A percentile compares a stretch with the other conserved stretches of the same genome.
Conservation (phyloP, 768 basidiomycete species). For the Pholiota molesta region DNA sequence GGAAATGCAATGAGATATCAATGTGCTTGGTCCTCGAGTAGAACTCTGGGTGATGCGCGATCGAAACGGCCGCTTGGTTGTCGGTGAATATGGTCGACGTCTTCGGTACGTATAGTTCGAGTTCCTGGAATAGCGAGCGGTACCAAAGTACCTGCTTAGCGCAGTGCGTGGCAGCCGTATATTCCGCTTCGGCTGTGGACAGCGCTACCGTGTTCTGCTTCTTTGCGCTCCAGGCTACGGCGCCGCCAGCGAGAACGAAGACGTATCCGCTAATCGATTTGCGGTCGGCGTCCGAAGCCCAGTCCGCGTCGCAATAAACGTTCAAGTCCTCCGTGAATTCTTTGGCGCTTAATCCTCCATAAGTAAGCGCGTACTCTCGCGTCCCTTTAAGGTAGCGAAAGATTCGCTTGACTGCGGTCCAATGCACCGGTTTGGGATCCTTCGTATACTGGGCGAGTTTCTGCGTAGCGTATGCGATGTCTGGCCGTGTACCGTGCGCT, state of each 20-base stretch:
- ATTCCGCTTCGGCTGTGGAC: conserved; percentile 48
- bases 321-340: conserved; percentile 24
- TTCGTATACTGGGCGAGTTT: conserved; percentile 21
- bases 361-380: conserved; percentile 21
- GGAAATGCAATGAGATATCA: conserved; percentile 15
- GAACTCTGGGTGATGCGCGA: conserved; percentile 17
- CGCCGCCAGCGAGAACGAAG: conserved; percentile 33
- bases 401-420: conserved; percentile 30
- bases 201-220: conserved; percentile 40
- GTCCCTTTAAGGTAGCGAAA: conserved; percentile 29
- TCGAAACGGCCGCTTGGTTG: conserved; percentile 19
- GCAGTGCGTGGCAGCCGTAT: conserved; percentile 37
- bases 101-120: conserved; percentile 13
- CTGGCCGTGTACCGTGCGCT: conserved; percentile 16
- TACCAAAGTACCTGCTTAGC: conserved; percentile 40
- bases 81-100: conserved; percentile 16
- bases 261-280: conserved; percentile 39
- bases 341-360: conserved; percentile 29
- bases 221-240: conserved; percentile 42
- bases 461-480: conserved; percentile 20
- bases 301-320: conserved; percentile 27
- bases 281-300: conserved; percentile 20
- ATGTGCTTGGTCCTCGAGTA: conserved; percentile 19
- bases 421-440: conserved; percentile 28
- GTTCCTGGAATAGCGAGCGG: conserved; percentile 19